Base-by-base conservation (phyloP, 805 yeast genomes). In the Kazachstania taianensis region DNA sequence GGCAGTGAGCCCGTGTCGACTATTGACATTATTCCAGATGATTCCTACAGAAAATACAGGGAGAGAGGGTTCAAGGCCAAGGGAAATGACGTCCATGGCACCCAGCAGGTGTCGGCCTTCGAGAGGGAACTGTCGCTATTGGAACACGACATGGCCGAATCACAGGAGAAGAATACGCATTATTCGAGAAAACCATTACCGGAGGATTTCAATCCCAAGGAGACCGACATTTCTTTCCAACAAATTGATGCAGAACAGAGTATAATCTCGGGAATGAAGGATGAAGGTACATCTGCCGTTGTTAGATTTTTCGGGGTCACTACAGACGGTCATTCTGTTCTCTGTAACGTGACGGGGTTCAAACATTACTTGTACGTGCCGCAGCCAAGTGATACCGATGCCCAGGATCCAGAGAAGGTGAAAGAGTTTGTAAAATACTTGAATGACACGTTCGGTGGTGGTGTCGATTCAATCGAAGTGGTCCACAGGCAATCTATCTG, bases 171-270 rank as follows among this genome's bases (percentile, higher is more conserved):
- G 12, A 45, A 20, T 52, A 68, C 62, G 33, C 44, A 49, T 5
- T 73, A 75, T 72, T 67, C 71, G 41, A 69, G 89, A 43, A 81
- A 92, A 0, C 65, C 70, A 0, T 48, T 75, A 5, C 73, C 80
- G 2, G 28, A 36, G 1, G 63, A 62, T 28, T 75, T 78, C 43
- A 63, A 70, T 36, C 69, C 79, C 2, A 47, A 50, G 1, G 54
- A 55, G 1, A 52, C 56, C 27, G 86, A 80, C 48, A 67, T 81
- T 19, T 67, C 71, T 1, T 87, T 87, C 55, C 97, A 92, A 58
- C 98, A 92, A 52, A 65, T 92, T 48, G 98, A 92, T 57, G 95
- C 94, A 1, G 97, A 92, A 50, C 98, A 92, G 50, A 72, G 82
- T 3, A 53, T 61, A 20, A 54, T 72, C 7, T 72, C 73, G 19